Base-by-base conservation (phyloP, 2,329 filamentous ascomycete species). In the Colletotrichum coccodes region DNA sequence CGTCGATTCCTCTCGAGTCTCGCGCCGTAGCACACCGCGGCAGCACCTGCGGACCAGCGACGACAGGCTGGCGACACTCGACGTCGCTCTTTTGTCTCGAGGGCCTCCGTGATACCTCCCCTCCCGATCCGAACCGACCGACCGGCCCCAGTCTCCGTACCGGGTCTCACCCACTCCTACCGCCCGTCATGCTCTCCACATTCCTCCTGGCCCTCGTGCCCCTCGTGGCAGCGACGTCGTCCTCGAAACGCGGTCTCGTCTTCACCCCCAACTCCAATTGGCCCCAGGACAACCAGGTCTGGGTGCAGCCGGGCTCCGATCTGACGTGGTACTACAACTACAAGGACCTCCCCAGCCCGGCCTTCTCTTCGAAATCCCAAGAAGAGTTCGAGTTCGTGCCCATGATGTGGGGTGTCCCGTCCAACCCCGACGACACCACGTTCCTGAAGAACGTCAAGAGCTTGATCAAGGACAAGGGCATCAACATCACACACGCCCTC, bases 321-420 rank as follows among this genome's bases (percentile, higher is more conserved):
- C 80, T 95, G 63, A 91, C 89, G 3, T 96, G 93, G 93, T 96
- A 96, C 84, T 96, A 95, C 86, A 95, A 95, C 82, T 96, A 95
- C 79, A 79, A 81, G 30, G 75, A 83, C 23, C 76, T 78, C 4
- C 92, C 92, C 1, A 88, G 90, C 0, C 70, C 84, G 0, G 81
- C 81, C 47, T 91, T 86, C 75, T 72, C 78, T 46, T 78, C 83
- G 57, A 74, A 84, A 34, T 73, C 84, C 0, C 87, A 90, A 73
- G 80, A 83, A 16, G 78, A 84, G 16, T 88, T 95, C 73, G 86
- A 93, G 77, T 96, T 94, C 78, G 90, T 95, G 1, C 93, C 93
- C 58, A 94, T 94, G 92, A 87, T 94, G 68, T 95, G 91, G 91
- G 92, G 92, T 36, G 82, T 87, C 11, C 80, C 83, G 4, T 68